Conservation (phyloP, 2,329 filamentous ascomycete genomes). For the Diaporthe sp. region DNA sequence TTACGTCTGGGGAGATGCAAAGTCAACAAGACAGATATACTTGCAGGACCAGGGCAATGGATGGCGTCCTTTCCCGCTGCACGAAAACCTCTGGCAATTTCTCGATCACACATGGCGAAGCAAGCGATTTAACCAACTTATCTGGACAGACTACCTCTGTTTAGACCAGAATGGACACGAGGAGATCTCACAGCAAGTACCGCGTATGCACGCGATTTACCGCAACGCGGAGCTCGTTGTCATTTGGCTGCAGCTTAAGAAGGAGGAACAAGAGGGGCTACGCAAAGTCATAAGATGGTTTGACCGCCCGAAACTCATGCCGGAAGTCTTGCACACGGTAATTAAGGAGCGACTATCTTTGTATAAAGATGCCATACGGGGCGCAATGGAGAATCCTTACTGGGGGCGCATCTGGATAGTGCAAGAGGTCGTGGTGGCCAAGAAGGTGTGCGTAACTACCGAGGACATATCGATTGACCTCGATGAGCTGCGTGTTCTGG, state of each 20-base stretch:
- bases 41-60: neutral
- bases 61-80: neutral
- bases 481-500: neutral
- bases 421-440: conserved; percentile 8
- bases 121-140: rapidly evolving
- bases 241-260: neutral
- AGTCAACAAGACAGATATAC: conserved; percentile 35
- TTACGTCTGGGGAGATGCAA: neutral
- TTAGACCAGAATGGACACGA: neutral
- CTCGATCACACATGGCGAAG: neutral
- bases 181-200: conserved; percentile 9
- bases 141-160: conserved; percentile 16
- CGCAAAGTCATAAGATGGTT: neutral
- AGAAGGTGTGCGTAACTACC: neutral
- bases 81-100: conserved; percentile 8
- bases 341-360: neutral
- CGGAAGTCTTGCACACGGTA: rapidly evolving
- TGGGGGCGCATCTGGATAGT: conserved; percentile 11
- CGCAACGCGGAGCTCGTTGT: neutral
- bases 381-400: neutral
- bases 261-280: neutral
- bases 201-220: neutral
- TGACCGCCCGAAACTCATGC: neutral
- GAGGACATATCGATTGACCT: neutral
- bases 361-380: neutral